Evolutionary conservation across 352 stramenopile genomes (phyloP), one percentile per base, ranked within the genome.

Genomic region (Nothophytophthora sp.): DNA sequence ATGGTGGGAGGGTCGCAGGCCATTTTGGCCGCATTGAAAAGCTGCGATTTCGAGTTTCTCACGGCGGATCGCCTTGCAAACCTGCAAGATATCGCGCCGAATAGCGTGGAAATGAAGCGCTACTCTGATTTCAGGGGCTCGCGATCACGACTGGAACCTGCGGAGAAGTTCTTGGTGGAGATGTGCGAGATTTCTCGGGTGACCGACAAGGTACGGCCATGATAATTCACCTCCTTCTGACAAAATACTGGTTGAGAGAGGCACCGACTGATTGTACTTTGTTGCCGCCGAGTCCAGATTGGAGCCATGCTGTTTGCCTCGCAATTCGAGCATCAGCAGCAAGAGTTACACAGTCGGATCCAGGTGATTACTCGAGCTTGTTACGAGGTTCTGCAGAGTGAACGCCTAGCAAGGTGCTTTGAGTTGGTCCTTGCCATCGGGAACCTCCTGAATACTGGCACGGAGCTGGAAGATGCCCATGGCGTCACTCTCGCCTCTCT

Each of bases 341-440:
- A 58, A 19, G 73, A 88, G 37, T 54, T 94, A 2, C 37, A 43
- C 18, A 58, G 58, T 22, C 71, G 77, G 7, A 70, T 92, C 7
- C 33, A 51, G 12, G 42, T 63, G 9, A 85, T 92, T 19, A 79
- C 79, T 1, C 45, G 81, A 22, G 79, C 76, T 4, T 92, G 79
- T 25, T 74, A 75, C 38, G 66, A 94, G 38, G 55, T 94, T 22
- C 40, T 90, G 9, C 67, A 71, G 22, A 90, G 83, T 40, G 81
- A 92, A 30, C 73, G 81, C 1, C 70, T 94, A 23, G 75, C 83
- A 0, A 62, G 81, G 16, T 92, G 70, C 44, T 91, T 92, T 43
- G 81, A 94, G 53, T 63, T 92, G 8, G 68, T 94, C 4, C 32
- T 94, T 1, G 63, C 76, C 13, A 86, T 91, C 40, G 83, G 83